phyloP scores from a whole-genome alignment of 2,329 filamentous ascomycete genomes.

The Phialophora macrospora region DNA sequence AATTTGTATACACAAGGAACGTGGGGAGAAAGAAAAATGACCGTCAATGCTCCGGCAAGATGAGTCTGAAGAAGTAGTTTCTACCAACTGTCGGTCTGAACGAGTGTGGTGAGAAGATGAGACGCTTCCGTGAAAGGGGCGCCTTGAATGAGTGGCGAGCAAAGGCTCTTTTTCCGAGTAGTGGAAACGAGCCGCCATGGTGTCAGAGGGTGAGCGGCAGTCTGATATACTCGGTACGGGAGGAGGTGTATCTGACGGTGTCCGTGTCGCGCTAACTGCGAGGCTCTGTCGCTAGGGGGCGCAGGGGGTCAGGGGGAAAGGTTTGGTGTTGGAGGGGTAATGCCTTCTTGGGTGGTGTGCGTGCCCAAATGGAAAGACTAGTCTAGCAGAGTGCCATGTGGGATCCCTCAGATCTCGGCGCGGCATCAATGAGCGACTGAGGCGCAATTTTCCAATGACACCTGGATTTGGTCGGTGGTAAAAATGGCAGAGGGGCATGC shows the following conservation, averaged over 20 bases:
- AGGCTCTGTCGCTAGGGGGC: conserved; percentile 15
- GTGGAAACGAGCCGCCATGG: conserved; percentile 19
- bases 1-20: conserved; percentile 27
- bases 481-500: neutral
- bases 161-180: conserved; percentile 29
- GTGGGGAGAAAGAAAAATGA: conserved; percentile 16
- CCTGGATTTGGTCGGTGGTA: neutral
- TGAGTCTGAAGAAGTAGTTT: conserved; percentile 5
- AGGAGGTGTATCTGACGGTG: conserved; percentile 26
- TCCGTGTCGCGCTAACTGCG: conserved; percentile 22
- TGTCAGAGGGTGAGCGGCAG: conserved; percentile 17
- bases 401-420: neutral
- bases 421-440: neutral
- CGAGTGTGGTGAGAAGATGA: conserved; percentile 17
- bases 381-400: neutral
- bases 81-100: conserved; percentile 15
- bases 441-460: neutral
- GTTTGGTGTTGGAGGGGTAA: neutral
- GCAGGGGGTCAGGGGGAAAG: conserved; percentile 15
- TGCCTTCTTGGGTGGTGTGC: conserved; percentile 1
- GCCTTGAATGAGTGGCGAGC: conserved; percentile 26
- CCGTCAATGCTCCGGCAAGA: neutral
- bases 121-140: conserved; percentile 19
- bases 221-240: conserved; percentile 15
- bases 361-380: neutral